Percentiles rank a stretch among this genome's conserved stretches.
Conservation (phyloP, 352 stramenopile genomes). For the Phytophthora hibernalis region DNA sequence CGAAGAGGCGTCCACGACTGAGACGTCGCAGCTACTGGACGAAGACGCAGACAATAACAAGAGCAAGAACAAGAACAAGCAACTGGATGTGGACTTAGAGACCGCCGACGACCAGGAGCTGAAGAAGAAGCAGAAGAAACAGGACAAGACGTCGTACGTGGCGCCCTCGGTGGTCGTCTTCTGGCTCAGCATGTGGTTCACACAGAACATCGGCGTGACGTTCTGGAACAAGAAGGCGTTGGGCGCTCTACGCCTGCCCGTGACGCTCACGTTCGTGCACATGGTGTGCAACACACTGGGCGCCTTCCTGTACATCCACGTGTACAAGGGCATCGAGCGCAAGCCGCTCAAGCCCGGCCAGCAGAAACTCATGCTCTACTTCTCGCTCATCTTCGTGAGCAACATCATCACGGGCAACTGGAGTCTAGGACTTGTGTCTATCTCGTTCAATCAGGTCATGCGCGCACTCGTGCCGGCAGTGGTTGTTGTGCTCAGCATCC, state of each 20-base stretch:
- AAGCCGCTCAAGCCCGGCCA: constrained; percentile 70
- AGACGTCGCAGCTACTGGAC: constrained; percentile 36
- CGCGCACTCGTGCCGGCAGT: constrained; percentile 83
- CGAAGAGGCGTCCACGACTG: constrained; percentile 24
- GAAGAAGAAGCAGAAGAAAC: constrained; percentile 35
- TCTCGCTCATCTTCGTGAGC: constrained; percentile 94
- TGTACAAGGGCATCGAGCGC: constrained; percentile 70
- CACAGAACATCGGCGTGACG: constrained; percentile 94
- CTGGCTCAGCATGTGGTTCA: constrained; percentile 89
- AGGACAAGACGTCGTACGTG: constrained; percentile 76
- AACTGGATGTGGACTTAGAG: constrained; percentile 27
- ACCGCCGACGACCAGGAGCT: constrained; percentile 23
- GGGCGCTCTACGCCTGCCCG: constrained; percentile 63
- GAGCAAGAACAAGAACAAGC: constrained; percentile 15
- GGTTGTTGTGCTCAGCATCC: constrained; percentile 81
- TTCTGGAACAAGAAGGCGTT: constrained; percentile 96
- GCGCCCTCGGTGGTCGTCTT: constrained; percentile 69
- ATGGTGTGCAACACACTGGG: constrained; percentile 95
- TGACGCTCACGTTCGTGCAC: constrained; percentile 93
- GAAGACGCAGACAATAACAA: constrained; percentile 17
- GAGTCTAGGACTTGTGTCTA: constrained; percentile 91
- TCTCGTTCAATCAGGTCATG: constrained; percentile 97
- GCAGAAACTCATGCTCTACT: constrained; percentile 86
- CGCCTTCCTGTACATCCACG: constrained; percentile 78
- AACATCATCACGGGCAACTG: constrained; percentile 97